Evolutionary conservation across 495 filamentous ascomycete species (phyloP), one percentile per base, ranked within the genome.

Genomic region (Neurospora sp.): DNA sequence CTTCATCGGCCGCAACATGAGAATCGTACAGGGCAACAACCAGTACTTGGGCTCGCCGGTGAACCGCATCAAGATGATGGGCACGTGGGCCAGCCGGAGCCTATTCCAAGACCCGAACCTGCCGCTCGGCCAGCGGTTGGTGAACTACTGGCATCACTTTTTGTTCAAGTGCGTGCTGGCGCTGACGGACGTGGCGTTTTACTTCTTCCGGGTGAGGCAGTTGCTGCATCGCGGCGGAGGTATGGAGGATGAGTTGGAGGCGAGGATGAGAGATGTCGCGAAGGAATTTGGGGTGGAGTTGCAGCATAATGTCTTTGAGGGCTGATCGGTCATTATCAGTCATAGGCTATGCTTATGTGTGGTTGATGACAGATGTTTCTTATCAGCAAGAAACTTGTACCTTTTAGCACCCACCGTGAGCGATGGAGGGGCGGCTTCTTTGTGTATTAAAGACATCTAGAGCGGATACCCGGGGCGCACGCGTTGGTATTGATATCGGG

Each of bases 191-290:
- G 69, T 97, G 0, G 90, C 90, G 35, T 99, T 97, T 78, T 96
- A 89, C 31, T 93, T 91, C 73, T 90, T 89, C 69, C 91, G 90
- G 82, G 70, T 96, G 20, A 86, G 87, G 71, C 94, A 97, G 81
- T 86, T 86, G 74, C 78, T 98, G 40, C 89, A 90, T 2, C 81
- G 88, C 2, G 93, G 94, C 2, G 85, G 87, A 18, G 95, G 95
- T 0, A 96, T 98, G 92, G 96, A 99, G 77, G 95, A 98, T 78
- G 92, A 94, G 70, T 87, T 99, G 39, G 96, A 99, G 84, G 87
- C 85, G 73, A 86, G 91, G 77, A 94, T 99, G 93, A 89, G 86
- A 81, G 84, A 82, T 39, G 92, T 97, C 84, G 96, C 96, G 0
- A 94, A 91, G 79, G 93, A 96, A 77, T 92, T 96, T 79, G 96